Base-by-base conservation (phyloP, 306 rosid genomes). In the Trifolium dubium region DNA sequence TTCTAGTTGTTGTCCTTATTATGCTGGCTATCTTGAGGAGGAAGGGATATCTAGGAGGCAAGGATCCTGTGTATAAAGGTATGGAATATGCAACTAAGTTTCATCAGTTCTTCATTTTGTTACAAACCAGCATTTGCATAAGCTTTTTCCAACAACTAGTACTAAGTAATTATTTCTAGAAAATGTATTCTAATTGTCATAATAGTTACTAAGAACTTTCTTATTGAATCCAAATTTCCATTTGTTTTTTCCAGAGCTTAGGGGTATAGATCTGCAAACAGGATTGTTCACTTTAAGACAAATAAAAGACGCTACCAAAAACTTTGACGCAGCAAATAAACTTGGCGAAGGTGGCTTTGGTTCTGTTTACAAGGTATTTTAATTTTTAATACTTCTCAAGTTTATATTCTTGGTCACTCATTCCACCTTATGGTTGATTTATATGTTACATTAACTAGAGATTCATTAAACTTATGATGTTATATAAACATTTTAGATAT, bases 341-440 rank as follows among this genome's bases (percentile, higher is more conserved):
- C 81, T 93, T 58, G 98, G 98, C 1, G 98, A 93, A 84, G 98
- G 98, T 7, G 98, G 98, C 43, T 93, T 93, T 71, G 97, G 98
- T 75, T 75, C 90, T 50, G 98, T 93, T 58, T 93, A 85, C 90
- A 89, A 91, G 92, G 98, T 93, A 84, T 44, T 67, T 66, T 44
- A 18, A 9, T 79, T 44, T 67, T 66, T 44, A 18, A 9, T 79
- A 49, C 44, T 54, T 71, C 63, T 71, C 8, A 69, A 29, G 18
- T 51, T 29, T 64, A 19, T 19, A 62, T 76, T 28, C 44, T 10
- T 30, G 55, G 31, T 60, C 31, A 32, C 17, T 59, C 32, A 65
- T 32, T 64, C 59, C 49, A 47, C 53, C 18, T 47, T 14, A 47
- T 4, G 7, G 18, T 5, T 61, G 71, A 55, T 29, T 54, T 29